Evolutionary conservation across 306 rosid species (phyloP), one percentile per base, ranked within the genome.

Genomic region (Vigna nakashimae): DNA sequence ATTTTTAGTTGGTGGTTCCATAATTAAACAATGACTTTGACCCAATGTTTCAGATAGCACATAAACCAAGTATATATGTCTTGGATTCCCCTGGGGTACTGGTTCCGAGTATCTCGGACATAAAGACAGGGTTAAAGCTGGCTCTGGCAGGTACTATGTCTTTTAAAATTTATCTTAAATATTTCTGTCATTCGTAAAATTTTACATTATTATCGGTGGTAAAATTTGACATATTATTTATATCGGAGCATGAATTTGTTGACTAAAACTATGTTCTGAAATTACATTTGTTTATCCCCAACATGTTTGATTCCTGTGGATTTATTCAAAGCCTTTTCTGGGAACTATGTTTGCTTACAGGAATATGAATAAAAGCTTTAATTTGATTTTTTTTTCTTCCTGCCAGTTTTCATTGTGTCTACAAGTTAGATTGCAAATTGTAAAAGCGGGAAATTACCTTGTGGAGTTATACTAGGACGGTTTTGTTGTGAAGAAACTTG

Each of bases 61-160:
- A 94, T 65, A 91, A 88, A 59, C 98, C 97, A 9, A 94, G 97
- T 88, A 90, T 94, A 81, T 94, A 94, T 72, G 98, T 94, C 64
- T 83, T 94, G 40, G 94, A 94, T 85, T 91, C 93, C 71, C 98
- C 98, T 7, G 98, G 98, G 83, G 97, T 94, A n/a, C 75, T 94
- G 75, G 97, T 94, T 83, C 98, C 97, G 4, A 94, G 91, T 58
- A 94, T 91, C 72, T 86, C 96, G 13, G 90, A 94, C 79, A 89
- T 90, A 20, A 96, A 94, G 86, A 94, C 95, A 6, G 98, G 98
- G 56, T 74, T 94, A 63, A 90, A 90, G 89, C 89, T 94, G 80
- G 96, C 98, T 76, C 98, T 94, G 81, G 86, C 97, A 82, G 98
- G 98, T 90, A 67, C 56, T 77, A 6, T 14, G 69, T 69, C 63